Conservation (phyloP, 2,329 filamentous ascomycete genomes). For the Xylaria sp. region DNA sequence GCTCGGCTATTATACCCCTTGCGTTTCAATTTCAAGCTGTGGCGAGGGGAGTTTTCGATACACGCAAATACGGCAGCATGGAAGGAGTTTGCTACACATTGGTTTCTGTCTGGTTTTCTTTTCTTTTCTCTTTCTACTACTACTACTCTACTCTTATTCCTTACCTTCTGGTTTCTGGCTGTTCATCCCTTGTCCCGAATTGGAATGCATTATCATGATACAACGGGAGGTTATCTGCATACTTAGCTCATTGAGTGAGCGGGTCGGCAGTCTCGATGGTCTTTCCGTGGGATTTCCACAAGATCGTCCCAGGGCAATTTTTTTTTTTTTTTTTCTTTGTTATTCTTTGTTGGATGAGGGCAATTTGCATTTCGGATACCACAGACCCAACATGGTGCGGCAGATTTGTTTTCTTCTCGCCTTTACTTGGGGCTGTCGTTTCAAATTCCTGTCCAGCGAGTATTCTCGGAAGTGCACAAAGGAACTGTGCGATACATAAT, state of each 20-base stretch:
- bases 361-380: conserved; percentile 36
- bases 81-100: conserved; percentile 35
- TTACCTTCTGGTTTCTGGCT: conserved; percentile 9
- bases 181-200: conserved; percentile 20
- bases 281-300: background rate
- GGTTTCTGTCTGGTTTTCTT: conserved; percentile 7
- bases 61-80: conserved; percentile 39
- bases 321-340: background rate
- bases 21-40: conserved; percentile 29
- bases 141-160: conserved; percentile 10
- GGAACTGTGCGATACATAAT: conserved; percentile 21
- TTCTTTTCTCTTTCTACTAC: background rate
- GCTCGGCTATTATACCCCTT: conserved; percentile 37
- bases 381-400: conserved; percentile 21
- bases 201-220: conserved; percentile 33
- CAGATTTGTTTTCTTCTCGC: conserved; percentile 19
- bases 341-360: conserved; percentile 30
- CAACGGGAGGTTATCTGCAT: conserved; percentile 33
- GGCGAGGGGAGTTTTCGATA: conserved; percentile 34
- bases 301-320: background rate
- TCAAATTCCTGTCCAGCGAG: conserved; percentile 1
- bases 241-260: conserved; percentile 37
- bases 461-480: conserved; percentile 6
- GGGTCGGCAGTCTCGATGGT: conserved; percentile 18
- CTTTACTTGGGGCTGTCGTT: background rate